Conservation (phyloP, 73 alveolate genomes). For the Symbiodinium natans region DNA sequence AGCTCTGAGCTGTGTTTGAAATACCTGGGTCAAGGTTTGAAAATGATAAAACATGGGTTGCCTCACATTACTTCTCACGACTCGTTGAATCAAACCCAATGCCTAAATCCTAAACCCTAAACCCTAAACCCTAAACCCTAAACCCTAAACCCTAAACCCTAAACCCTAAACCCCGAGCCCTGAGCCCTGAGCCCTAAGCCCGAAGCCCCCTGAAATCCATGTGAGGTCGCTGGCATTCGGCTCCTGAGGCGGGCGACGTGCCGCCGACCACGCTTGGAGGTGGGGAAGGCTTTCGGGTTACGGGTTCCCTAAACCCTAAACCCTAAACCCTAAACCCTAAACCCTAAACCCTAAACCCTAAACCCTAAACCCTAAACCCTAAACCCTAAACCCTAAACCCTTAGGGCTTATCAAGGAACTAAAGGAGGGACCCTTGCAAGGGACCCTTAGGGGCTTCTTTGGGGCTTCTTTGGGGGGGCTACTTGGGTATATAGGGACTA, state of each 20-base stretch:
- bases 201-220: no score
- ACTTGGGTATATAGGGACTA: no score
- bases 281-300: no score
- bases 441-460: neutral
- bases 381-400: no score
- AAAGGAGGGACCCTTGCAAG: no score
- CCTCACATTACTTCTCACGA: neutral
- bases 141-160: neutral
- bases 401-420: no score
- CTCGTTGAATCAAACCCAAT: neutral
- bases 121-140: neutral
- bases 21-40: no score
- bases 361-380: no score
- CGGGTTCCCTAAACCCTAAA: no score
- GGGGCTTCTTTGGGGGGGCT: neutral
- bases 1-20: no score
- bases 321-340: no score
- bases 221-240: neutral
- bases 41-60: neutral
- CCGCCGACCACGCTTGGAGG: neutral
- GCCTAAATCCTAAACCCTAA: neutral
- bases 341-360: no score
- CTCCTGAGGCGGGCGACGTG: neutral
- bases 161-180: neutral
- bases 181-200: neutral